Base-by-base conservation (phyloP, 2,329 filamentous ascomycete species). In the Hawksworthiomyces lignivorus region DNA sequence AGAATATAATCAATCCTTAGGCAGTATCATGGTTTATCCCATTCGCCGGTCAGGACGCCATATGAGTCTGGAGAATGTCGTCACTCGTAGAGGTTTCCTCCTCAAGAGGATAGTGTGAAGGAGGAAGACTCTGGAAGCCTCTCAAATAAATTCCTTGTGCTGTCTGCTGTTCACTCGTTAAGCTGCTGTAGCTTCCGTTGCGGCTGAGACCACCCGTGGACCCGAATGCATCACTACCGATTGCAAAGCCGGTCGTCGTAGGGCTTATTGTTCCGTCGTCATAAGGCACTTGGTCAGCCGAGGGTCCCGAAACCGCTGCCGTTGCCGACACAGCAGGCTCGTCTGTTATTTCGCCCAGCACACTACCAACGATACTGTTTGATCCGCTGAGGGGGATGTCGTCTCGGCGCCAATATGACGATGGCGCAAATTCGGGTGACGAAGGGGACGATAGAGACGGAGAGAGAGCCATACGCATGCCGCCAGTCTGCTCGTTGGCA, bases 401-500 rank as follows among this genome's bases (percentile, higher is more conserved):
- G 12, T 44, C 37, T 3, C 20, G 30, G 10, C 30, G 28, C 39
- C 36, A 45, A 14, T 9, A 20, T 12, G 15, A 26, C 6, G 34
- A 12, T 7, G 18, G 21, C 22, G 26, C 7, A 4, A 42, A 27
- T 18, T 48, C 44, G 8, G 48, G 45, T 5, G 48, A 49, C 17
- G 46, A 41, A 2, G 50, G 45, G 7, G 40, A 38, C 27, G 51
- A 50, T 22, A 60, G 51, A 4, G 55, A 50, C 2, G 60, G 60
- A 5, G 58, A 60, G 5, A 62, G 51, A 3, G 55, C 52, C 42
- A 61, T 60, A 32, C 58, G 51, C 56, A 61, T 59, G 2, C 56
- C 57, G 7, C 58, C 61, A 0, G 64, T 62, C 32, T 62, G 63
- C 47, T 67, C 60, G 5, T 56, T 55, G 8, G 63, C 65, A 43